A percentile compares a stretch with the other conserved stretches of the same genome.
phyloP scores from a whole-genome alignment of 139 green algal species.

The Tetradesmus obliquus region DNA sequence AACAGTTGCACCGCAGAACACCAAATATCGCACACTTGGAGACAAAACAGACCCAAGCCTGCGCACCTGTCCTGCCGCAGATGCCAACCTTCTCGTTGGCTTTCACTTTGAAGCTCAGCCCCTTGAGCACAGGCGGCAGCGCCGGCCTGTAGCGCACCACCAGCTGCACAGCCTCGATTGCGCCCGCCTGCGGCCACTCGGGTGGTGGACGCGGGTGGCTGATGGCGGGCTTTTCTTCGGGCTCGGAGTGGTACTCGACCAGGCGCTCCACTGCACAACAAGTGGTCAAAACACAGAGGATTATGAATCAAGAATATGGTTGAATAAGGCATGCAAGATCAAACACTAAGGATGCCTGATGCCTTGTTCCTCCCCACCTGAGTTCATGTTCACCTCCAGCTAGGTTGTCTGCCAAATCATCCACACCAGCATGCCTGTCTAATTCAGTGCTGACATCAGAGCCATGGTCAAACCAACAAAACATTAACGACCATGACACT shows the following conservation, averaged over 20 bases:
- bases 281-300: not conserved
- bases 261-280: constrained; percentile 77
- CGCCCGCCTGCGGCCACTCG: constrained; percentile 75
- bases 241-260: constrained; percentile 76
- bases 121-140: constrained; percentile 76
- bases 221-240: constrained; percentile 66
- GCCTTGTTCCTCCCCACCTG: no score
- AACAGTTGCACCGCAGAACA: not conserved
- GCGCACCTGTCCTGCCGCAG: constrained; percentile 72
- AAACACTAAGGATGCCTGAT: no score
- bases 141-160: constrained; percentile 74
- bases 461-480: no score
- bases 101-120: constrained; percentile 76
- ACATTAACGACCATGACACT: no score
- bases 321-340: no score
- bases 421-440: no score
- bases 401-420: no score
- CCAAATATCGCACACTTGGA: not conserved
- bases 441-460: no score
- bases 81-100: constrained; percentile 74
- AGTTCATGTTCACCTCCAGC: no score
- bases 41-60: not conserved
- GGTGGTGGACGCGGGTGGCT: constrained; percentile 47
- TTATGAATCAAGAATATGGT: no score
- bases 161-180: constrained; percentile 54